These are phyloP conservation scores for Verticillium tricorpus DNA, from an alignment of 2,329 filamentous ascomycete species.

Conservation along the genomic window DNA sequence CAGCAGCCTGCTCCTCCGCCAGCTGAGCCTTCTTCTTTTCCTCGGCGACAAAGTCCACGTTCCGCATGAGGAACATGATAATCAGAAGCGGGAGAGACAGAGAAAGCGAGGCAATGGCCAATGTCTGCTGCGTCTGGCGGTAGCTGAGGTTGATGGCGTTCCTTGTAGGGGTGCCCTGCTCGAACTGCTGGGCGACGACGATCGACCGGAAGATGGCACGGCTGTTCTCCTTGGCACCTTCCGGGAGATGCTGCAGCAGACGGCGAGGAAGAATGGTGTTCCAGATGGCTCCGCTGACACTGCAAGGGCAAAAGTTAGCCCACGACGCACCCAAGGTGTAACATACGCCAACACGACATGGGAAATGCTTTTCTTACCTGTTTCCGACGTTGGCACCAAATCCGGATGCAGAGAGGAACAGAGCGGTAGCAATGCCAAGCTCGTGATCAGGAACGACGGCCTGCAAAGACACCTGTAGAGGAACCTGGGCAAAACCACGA, in stretches of 20 bases:
- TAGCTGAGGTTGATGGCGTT: slow-evolving; percentile 20
- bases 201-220: slow-evolving; percentile 18
- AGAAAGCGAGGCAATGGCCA: slow-evolving; percentile 19
- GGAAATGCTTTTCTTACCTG: not conserved
- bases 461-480: slow-evolving; percentile 28
- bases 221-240: slow-evolving; percentile 9
- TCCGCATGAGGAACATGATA: slow-evolving; percentile 15
- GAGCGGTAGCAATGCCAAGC: slow-evolving; percentile 28
- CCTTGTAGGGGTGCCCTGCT: slow-evolving; percentile 14
- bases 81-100: slow-evolving; percentile 11
- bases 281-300: slow-evolving; percentile 32
- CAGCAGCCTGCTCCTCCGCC: not conserved
- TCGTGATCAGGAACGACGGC: slow-evolving; percentile 26
- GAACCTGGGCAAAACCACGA: slow-evolving; percentile 26
- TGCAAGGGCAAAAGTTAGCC: slow-evolving; percentile 7
- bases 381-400: slow-evolving; percentile 18
- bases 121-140: slow-evolving; percentile 20
- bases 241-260: slow-evolving; percentile 18
- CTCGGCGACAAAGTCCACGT: slow-evolving; percentile 10
- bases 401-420: slow-evolving; percentile 29
- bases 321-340: not conserved
- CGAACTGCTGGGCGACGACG: slow-evolving; percentile 16
- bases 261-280: slow-evolving; percentile 21
- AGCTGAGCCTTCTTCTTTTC: not conserved
- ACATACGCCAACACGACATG: not conserved